These are phyloP conservation scores for Beta lomatogona DNA, from an alignment of 179 eudicot genomes.

Conservation along the genomic window DNA sequence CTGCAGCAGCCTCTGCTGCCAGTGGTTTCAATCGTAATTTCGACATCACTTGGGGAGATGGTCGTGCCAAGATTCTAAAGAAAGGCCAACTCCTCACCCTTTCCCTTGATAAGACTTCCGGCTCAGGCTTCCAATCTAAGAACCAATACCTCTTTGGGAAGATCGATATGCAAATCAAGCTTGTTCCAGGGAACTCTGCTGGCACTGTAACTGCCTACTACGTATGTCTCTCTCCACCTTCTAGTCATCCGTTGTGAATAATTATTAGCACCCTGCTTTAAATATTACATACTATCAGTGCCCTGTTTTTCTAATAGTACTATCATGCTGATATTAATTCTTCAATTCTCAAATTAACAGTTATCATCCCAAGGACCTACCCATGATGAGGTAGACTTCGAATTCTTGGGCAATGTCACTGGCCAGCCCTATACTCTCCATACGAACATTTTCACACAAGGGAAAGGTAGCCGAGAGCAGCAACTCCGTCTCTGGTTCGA, in stretches of 20 bases:
- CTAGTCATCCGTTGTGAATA: too few relatives aligned
- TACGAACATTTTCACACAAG: slow-evolving; percentile 39
- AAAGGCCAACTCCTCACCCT: slow-evolving; percentile 34
- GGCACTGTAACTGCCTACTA: slow-evolving; percentile 42
- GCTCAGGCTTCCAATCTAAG: slow-evolving; percentile 37
- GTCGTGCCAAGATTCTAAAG: slow-evolving; percentile 32
- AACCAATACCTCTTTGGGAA: slow-evolving; percentile 36
- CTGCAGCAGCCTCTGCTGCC: slow-evolving; percentile 18
- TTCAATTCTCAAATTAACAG: slow-evolving; percentile 13
- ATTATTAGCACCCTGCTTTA: neutral
- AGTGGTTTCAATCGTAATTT: slow-evolving; percentile 22
- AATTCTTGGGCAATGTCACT: slow-evolving; percentile 36
- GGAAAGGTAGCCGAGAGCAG: slow-evolving; percentile 39
- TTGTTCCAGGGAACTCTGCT: slow-evolving; percentile 40
- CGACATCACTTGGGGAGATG: slow-evolving; percentile 39
- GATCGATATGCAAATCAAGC: slow-evolving; percentile 39
- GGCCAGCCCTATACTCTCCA: slow-evolving; percentile 45
- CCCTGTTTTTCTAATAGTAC: too few relatives aligned
- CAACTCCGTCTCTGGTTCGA: slow-evolving; percentile 42
- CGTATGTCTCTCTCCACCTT: slow-evolving; percentile 14
- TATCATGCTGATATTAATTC: neutral
- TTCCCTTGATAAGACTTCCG: slow-evolving; percentile 35
- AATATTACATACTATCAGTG: too few relatives aligned
- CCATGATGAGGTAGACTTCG: slow-evolving; percentile 40
- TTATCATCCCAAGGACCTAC: slow-evolving; percentile 37